phyloP scores from a whole-genome alignment of 2,329 filamentous ascomycete species.

The Cytospora piceicola region DNA sequence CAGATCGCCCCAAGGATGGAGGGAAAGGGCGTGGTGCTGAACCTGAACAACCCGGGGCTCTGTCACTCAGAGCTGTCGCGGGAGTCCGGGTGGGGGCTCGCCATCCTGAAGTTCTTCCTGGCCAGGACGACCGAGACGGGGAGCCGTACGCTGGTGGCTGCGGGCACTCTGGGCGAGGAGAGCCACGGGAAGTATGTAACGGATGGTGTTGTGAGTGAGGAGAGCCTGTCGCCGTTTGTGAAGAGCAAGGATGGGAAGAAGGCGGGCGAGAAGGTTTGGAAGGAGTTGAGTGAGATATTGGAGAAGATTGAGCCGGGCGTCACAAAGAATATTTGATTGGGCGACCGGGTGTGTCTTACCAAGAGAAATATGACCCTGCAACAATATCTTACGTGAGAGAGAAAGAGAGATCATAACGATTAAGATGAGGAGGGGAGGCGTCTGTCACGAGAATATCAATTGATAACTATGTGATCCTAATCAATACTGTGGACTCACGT shows the following conservation, averaged over 20 bases:
- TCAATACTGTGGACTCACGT: no score
- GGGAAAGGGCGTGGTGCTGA: slow-evolving; percentile 34
- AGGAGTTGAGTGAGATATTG: slow-evolving; percentile 46
- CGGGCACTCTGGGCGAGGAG: slow-evolving; percentile 43
- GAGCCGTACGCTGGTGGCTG: slow-evolving; percentile 48
- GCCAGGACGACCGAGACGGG: slow-evolving; percentile 53
- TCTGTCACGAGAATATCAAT: no score
- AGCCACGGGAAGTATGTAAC: slow-evolving; percentile 52
- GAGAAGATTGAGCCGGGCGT: slow-evolving; percentile 47
- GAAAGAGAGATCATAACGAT: no score
- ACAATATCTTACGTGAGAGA: no score
- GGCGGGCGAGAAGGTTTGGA: slow-evolving; percentile 47
- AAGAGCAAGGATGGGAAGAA: slow-evolving; percentile 43
- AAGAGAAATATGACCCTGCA: no score
- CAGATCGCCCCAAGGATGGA: slow-evolving; percentile 9
- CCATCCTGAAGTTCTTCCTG: slow-evolving; percentile 41
- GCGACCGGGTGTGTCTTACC: not conserved
- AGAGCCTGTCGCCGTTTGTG: slow-evolving; percentile 42
- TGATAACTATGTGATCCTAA: no score
- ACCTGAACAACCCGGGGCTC: slow-evolving; percentile 47
- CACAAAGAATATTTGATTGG: slow-evolving; percentile 20
- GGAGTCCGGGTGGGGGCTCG: slow-evolving; percentile 15
- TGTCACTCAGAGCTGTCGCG: slow-evolving; percentile 41
- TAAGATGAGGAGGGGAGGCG: no score
- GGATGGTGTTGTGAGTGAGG: slow-evolving; percentile 35